Percentiles rank a stretch among this genome's conserved stretches.
Conservation (phyloP, 2,329 filamentous ascomycete genomes). For the Fusarium pseudograminearum region DNA sequence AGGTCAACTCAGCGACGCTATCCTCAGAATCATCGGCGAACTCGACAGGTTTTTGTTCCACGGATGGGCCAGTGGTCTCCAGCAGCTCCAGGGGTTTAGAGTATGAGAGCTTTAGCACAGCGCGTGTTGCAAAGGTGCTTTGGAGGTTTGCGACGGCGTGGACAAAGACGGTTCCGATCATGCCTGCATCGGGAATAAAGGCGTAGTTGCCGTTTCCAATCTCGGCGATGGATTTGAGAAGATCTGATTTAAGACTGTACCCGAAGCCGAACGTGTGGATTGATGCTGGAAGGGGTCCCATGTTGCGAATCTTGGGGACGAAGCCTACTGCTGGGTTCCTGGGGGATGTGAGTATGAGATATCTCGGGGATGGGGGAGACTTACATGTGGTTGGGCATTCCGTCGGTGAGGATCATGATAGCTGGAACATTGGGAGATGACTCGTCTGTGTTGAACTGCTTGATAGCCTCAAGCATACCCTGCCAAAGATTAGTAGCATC, state of each 20-base stretch:
- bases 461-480: conserved; percentile 64
- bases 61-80: conserved; percentile 55
- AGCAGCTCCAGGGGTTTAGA: conserved; percentile 53
- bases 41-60: conserved; percentile 52
- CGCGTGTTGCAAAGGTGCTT: conserved; percentile 65
- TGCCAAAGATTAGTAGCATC: conserved; percentile 68
- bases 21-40: conserved; percentile 19
- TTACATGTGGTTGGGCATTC: conserved; percentile 65
- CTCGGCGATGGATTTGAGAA: conserved; percentile 71
- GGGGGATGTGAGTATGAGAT: not conserved
- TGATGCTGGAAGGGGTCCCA: conserved; percentile 56
- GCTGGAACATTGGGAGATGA: conserved; percentile 58
- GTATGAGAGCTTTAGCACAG: conserved; percentile 58
- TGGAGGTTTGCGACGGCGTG: conserved; percentile 72
- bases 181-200: conserved; percentile 72
- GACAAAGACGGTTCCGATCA: conserved; percentile 73
- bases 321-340: conserved; percentile 65
- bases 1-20: conserved; percentile 48
- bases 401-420: conserved; percentile 67
- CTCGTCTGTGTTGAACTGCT: conserved; percentile 56
- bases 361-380: not conserved
- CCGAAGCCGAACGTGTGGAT: conserved; percentile 57
- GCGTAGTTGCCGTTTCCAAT: conserved; percentile 68
- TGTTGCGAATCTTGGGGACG: conserved; percentile 63
- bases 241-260: conserved; percentile 55